Evolutionary conservation across 192 early-diverging fungal species (phyloP).

Genomic region (Chytriomyces confervae): DNA sequence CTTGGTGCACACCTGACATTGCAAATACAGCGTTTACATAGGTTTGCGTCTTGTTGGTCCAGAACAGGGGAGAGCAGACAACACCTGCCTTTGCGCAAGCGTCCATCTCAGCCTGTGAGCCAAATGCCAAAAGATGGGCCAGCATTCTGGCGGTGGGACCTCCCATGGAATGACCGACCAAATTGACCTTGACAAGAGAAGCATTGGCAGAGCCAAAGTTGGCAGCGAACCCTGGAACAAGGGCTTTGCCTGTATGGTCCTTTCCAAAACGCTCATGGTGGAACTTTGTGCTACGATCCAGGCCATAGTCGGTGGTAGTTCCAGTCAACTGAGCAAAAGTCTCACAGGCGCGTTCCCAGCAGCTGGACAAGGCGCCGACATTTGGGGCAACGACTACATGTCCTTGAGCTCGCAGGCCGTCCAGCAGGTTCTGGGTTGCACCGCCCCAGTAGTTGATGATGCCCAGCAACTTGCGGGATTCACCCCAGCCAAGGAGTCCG

Average conservation of each 20-base stretch:
- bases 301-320: slow-evolving; percentile 28
- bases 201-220: neutral
- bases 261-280: slow-evolving; percentile 32
- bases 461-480: slow-evolving; percentile 11
- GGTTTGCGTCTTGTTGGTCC: slow-evolving; percentile 32
- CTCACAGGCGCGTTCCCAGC: slow-evolving; percentile 44
- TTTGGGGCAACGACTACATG: slow-evolving; percentile 20
- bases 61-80: slow-evolving; percentile 33
- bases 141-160: slow-evolving; percentile 35
- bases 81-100: slow-evolving; percentile 27
- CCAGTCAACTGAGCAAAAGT: slow-evolving; percentile 39
- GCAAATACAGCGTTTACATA: slow-evolving; percentile 14
- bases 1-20: slow-evolving; percentile 25
- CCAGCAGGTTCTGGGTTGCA: slow-evolving; percentile 22
- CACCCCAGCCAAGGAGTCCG: slow-evolving; percentile 38
- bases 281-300: slow-evolving; percentile 31
- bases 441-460: slow-evolving; percentile 38
- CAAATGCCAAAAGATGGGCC: slow-evolving; percentile 18
- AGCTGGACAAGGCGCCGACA: slow-evolving; percentile 36
- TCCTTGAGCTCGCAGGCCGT: slow-evolving; percentile 17
- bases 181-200: slow-evolving; percentile 27
- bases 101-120: slow-evolving; percentile 30
- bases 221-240: slow-evolving; percentile 20
- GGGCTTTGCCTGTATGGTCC: slow-evolving; percentile 29
- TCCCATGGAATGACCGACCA: slow-evolving; percentile 37